A percentile compares a stretch with the other conserved stretches of the same genome.
Conservation (phyloP, 208 protist species). For the Leishmania lainsoni region DNA sequence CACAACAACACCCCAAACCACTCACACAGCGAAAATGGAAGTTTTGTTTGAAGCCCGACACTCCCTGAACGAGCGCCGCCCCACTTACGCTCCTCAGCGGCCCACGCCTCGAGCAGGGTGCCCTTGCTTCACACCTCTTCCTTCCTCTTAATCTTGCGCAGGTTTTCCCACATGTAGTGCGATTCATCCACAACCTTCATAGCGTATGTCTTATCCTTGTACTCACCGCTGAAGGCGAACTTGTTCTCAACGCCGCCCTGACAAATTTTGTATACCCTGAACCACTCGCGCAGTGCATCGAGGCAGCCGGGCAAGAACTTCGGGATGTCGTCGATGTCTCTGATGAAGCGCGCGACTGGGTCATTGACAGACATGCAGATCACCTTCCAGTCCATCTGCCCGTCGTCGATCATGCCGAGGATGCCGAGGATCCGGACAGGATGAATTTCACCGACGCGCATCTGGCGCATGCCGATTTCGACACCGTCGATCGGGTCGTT, state of each 20-base stretch:
- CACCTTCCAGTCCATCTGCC: conserved; percentile 96
- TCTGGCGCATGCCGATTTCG: conserved; percentile 89
- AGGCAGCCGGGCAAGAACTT: conserved; percentile 91
- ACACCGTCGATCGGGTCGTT: conserved; percentile 93
- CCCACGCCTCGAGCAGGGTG: neutral
- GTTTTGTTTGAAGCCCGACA: neutral
- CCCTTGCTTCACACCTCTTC: conserved; percentile 56
- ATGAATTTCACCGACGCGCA: conserved; percentile 82
- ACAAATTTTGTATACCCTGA: conserved; percentile 94
- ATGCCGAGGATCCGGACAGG: conserved; percentile 91
- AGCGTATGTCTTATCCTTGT: conserved; percentile 84
- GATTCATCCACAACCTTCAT: conserved; percentile 90
- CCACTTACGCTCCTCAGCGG: neutral
- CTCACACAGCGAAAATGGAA: neutral
- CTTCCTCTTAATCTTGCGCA: conserved; percentile 87
- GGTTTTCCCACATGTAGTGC: conserved; percentile 93
- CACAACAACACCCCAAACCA: neutral
- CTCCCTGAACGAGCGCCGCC: neutral
- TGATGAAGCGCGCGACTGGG: conserved; percentile 87
- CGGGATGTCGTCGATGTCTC: conserved; percentile 89
- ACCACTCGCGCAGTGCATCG: conserved; percentile 89
- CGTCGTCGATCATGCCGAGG: conserved; percentile 94
- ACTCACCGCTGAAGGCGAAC: conserved; percentile 91
- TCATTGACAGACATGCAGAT: conserved; percentile 92
- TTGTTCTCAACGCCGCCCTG: conserved; percentile 92